Base-by-base conservation (phyloP, 495 filamentous ascomycete genomes). In the Daldinia vernicosa region DNA sequence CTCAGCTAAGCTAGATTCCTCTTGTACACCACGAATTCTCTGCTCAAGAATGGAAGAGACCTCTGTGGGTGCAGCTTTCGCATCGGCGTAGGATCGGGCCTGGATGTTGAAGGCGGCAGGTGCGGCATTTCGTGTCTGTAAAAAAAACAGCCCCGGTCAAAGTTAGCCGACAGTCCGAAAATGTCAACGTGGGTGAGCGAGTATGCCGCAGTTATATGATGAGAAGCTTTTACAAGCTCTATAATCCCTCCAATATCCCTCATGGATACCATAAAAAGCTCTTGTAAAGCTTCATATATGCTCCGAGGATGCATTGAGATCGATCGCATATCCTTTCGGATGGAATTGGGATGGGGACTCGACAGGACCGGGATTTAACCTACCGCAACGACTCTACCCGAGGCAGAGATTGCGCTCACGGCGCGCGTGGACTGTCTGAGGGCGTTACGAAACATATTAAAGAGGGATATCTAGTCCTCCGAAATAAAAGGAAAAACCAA, bases 41-140 rank as follows among this genome's bases (percentile, higher is more conserved):
- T 98, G 94, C 86, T 98, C 95, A 78, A 99, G 92, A 81, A 99
- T 98, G 75, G 95, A 98, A 68, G 96, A 97, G 72, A 99, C 95
- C 87, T 99, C 95, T 74, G 95, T 98, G 74, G 95, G 95, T 27
- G 93, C 84, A 74, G 95, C 94, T 87, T 98, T 98, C 66, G 93
- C 92, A 82, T 97, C 94, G 82, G 95, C 95, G 86, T 97, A 99
- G 82, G 88, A 88, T 82, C 95, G 92, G 81, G 89, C 84, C 82
- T 96, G 91, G 83, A 92, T 86, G 87, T 88, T 89, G 83, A 90
- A 78, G 80, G 86, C 85, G 74, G 88, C 88, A 83, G 94, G 91
- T 85, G 89, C 88, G 87, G 89, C 90, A 85, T 91, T 90, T 90
- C 93, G 93, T 85, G 89, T 88, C 93, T 95, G 80, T 9, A 66